These are phyloP conservation scores for Lentinula detonsa DNA, from an alignment of 768 basidiomycete genomes.

Conservation along the genomic window DNA sequence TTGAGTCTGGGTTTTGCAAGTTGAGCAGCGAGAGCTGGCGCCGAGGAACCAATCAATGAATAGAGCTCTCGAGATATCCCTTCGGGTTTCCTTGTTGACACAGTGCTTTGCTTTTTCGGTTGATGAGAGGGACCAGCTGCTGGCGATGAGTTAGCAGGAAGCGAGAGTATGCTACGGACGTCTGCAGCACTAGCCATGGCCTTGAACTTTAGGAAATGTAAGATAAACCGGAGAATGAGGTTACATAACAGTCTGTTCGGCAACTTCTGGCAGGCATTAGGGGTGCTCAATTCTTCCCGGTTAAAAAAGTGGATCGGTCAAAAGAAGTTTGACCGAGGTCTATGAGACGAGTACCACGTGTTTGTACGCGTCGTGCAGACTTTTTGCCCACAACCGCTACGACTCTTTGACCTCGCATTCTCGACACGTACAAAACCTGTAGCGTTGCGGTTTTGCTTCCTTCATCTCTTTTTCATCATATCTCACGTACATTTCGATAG, in stretches of 20 bases:
- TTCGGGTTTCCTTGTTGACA: constrained; percentile 62
- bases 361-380: too few species aligned
- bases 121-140: constrained; percentile 37
- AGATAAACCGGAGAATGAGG: too few species aligned
- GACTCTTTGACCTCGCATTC: too few species aligned
- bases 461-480: not conserved
- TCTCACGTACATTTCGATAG: not conserved
- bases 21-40: constrained; percentile 77
- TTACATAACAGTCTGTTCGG: not conserved
- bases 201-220: not conserved
- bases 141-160: constrained; percentile 37
- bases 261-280: too few species aligned
- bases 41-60: constrained; percentile 90
- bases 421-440: too few species aligned
- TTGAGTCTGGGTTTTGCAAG: constrained; percentile 80
- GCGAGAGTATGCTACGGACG: constrained; percentile 76
- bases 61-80: constrained; percentile 93
- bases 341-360: too few species aligned
- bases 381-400: too few species aligned
- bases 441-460: too few species aligned
- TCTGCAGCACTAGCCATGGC: constrained; percentile 59
- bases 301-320: too few species aligned
- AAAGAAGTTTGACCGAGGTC: too few species aligned
- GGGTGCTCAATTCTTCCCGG: too few species aligned
- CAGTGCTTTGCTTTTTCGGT: constrained; percentile 35